Percentiles rank a stretch among this genome's conserved stretches.
phyloP scores from a whole-genome alignment of 768 basidiomycete genomes.

The Xanthoconium stramineum region DNA sequence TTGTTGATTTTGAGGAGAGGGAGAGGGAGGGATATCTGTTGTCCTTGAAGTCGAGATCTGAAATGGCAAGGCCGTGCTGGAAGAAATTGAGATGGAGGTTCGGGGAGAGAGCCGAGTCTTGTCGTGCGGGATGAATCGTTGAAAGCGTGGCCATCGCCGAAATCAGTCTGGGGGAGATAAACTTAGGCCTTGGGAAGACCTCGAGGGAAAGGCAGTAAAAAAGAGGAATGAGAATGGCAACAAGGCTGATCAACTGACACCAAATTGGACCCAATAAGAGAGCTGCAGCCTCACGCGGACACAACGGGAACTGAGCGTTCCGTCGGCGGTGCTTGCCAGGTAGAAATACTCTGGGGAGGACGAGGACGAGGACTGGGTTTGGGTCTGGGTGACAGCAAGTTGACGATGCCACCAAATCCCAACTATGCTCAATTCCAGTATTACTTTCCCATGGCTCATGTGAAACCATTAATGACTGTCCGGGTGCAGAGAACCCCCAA shows the following conservation, averaged over 20 bases:
- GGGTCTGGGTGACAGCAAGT: constrained; percentile 9
- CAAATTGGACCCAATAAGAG: neutral
- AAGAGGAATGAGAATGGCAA: constrained; percentile 4
- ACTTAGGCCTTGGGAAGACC: constrained; percentile 8
- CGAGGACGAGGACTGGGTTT: constrained; percentile 7
- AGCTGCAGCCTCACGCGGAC: neutral
- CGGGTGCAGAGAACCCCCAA: no score
- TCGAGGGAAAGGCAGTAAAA: constrained; percentile 10
- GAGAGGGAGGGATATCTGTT: constrained; percentile 50
- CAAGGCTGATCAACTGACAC: constrained; percentile 3
- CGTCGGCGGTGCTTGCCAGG: neutral
- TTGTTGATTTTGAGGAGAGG: constrained; percentile 20
- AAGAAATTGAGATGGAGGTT: constrained; percentile 42
- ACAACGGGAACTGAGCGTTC: neutral
- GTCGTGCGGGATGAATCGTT: constrained; percentile 45
- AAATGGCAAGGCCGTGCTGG: constrained; percentile 50
- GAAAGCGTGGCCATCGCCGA: constrained; percentile 45
- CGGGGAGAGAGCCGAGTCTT: constrained; percentile 36
- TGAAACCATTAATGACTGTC: no score
- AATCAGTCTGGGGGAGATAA: constrained; percentile 23
- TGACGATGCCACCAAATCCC: constrained; percentile 16
- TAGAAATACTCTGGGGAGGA: neutral
- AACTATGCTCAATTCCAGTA: constrained; percentile 21
- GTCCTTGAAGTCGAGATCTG: constrained; percentile 63
- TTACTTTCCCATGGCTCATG: constrained; percentile 19